A percentile compares a stretch with the other conserved stretches of the same genome.
Evolutionary conservation across 148 eudicot genomes (phyloP).

Genomic region (Polygonum aviculare): DNA sequence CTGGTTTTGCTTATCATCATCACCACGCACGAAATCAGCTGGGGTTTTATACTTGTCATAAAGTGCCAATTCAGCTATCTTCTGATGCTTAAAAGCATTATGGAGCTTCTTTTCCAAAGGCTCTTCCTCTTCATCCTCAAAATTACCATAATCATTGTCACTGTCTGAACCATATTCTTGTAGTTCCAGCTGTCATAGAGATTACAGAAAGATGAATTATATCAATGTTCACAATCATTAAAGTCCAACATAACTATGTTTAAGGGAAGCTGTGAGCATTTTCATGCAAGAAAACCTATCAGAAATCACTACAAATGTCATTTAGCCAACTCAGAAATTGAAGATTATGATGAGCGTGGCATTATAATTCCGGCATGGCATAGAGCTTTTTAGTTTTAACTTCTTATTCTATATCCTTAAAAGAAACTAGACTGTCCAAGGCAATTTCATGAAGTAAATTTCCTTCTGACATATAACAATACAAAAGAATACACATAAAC

Average conservation of each 20-base stretch:
- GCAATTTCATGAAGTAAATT: not conserved
- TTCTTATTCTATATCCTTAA: not conserved
- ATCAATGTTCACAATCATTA: not conserved
- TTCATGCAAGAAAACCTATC: not conserved
- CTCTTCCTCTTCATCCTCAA: conserved; percentile 7
- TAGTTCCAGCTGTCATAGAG: conserved; percentile 54
- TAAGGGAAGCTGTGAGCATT: not conserved
- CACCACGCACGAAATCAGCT: conserved; percentile 7
- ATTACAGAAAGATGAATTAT: not conserved
- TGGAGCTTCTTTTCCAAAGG: conserved; percentile 9
- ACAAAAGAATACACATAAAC: not conserved
- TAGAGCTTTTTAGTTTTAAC: not conserved
- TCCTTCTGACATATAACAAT: not conserved
- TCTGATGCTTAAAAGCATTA: not conserved
- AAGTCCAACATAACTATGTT: not conserved
- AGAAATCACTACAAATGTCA: not conserved
- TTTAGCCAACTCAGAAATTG: not conserved
- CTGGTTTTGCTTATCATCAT: not conserved
- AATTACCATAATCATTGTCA: conserved; percentile 28
- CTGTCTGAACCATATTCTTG: conserved; percentile 69
- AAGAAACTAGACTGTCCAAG: not conserved
- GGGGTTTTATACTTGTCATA: conserved; percentile 2
- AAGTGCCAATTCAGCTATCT: conserved; percentile 4
- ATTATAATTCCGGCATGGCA: not conserved
- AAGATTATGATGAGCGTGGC: not conserved